A percentile compares a stretch with the other conserved stretches of the same genome.
Evolutionary conservation across 305 asterid species (phyloP).

Genomic region (Andrographis paniculata): DNA sequence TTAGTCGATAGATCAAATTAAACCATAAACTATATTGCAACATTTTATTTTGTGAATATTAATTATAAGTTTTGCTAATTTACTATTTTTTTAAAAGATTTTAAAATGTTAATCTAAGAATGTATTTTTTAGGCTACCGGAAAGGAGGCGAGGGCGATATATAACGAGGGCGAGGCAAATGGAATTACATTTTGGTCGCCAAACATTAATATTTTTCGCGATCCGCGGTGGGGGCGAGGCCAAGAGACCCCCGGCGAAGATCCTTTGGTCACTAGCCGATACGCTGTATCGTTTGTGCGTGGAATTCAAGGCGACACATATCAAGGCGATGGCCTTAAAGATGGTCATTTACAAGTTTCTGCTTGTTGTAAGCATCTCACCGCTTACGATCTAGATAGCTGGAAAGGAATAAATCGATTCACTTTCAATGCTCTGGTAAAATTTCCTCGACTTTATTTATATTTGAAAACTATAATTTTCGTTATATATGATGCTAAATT

Average conservation of each 20-base stretch:
- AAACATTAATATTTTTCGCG: conserved; percentile 29
- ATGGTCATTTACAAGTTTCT: conserved; percentile 28
- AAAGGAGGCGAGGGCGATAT: conserved; percentile 29
- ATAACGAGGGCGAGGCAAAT: conserved; percentile 29
- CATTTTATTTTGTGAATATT: no score
- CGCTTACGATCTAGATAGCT: conserved; percentile 67
- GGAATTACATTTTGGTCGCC: conserved; percentile 39
- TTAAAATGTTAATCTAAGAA: no score
- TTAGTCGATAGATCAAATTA: no score
- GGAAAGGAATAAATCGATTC: conserved; percentile 48
- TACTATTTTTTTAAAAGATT: no score
- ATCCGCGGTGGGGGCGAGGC: conserved; percentile 27
- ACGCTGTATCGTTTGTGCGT: conserved; percentile 27
- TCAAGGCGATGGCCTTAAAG: conserved; percentile 17
- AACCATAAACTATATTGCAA: no score
- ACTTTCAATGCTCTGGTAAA: conserved; percentile 53
- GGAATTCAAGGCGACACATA: conserved; percentile 29
- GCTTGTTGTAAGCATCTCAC: conserved; percentile 85
- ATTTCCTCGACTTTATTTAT: neutral
- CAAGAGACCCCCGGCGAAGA: conserved; percentile 28
- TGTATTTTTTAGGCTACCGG: no score
- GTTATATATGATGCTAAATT: no score
- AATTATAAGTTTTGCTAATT: no score
- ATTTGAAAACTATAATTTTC: neutral
- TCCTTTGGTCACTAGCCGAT: conserved; percentile 24